Evolutionary conservation across 192 early-diverging fungal genomes (phyloP).

Genomic region (Powellomyces hirtus): DNA sequence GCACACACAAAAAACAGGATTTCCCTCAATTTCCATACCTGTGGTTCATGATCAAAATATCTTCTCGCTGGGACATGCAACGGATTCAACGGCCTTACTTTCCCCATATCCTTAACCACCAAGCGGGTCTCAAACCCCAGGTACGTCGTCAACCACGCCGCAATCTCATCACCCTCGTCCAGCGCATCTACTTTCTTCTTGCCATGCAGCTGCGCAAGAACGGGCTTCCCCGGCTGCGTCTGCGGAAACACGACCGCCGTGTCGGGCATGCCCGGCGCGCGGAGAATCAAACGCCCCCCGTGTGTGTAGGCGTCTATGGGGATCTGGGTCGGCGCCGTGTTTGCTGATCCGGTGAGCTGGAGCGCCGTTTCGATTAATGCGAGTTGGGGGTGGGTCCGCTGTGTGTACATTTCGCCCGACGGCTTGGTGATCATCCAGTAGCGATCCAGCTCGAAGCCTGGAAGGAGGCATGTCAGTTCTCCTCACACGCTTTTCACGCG

Average conservation of each 20-base stretch:
- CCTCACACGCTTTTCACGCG: background rate
- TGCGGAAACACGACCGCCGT: conserved; percentile 2
- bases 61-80: conserved; percentile 46
- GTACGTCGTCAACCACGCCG: conserved; percentile 52
- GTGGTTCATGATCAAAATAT: conserved; percentile 18
- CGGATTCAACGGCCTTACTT: conserved; percentile 33
- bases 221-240: background rate
- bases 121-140: conserved; percentile 42
- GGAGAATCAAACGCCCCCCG: conserved; percentile 32
- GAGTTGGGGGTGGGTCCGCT: conserved; percentile 36
- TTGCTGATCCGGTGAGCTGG: background rate
- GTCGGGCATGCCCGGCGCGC: conserved; percentile 36
- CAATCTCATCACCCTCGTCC: conserved; percentile 66
- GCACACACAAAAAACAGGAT: background rate
- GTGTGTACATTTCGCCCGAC: conserved; percentile 24
- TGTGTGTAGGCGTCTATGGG: conserved; percentile 14
- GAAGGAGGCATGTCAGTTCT: too few relatives aligned
- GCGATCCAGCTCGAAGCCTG: conserved; percentile 33
- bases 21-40: background rate
- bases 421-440: conserved; percentile 38
- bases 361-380: conserved; percentile 24
- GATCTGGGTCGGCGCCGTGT: background rate
- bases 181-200: conserved; percentile 35
- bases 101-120: conserved; percentile 47
- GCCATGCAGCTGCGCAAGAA: background rate